A percentile compares a stretch with the other conserved stretches of the same genome.
Conservation (phyloP, 208 protist genomes). For the Spongospora subterranea region DNA sequence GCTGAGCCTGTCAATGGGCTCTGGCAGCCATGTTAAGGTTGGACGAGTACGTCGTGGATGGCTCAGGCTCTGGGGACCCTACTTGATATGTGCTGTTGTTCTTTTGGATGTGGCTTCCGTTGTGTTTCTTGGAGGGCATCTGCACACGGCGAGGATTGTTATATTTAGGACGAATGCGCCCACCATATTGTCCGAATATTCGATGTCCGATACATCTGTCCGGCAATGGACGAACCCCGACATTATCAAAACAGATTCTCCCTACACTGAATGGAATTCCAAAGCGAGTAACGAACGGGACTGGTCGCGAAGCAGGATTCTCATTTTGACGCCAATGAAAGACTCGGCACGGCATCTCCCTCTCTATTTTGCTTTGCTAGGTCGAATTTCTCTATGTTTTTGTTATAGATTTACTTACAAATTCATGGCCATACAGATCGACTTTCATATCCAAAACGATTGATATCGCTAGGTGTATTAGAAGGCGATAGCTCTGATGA, state of each 20-base stretch:
- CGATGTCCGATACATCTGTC: background rate
- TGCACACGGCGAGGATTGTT: background rate
- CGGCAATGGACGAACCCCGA: background rate
- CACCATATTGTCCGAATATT: background rate
- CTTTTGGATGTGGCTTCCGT: background rate
- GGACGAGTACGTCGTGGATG: too few relatives aligned
- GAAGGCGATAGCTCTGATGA: conserved; percentile 38
- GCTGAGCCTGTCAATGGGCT: too few relatives aligned
- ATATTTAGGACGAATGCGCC: background rate
- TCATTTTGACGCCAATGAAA: conserved; percentile 42
- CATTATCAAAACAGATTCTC: background rate
- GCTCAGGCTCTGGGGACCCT: too few relatives aligned
- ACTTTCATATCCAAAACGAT: conserved; percentile 27
- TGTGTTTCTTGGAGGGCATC: background rate
- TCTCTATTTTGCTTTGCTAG: background rate
- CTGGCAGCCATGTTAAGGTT: too few relatives aligned
- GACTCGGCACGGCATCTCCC: background rate
- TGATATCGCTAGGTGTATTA: conserved; percentile 28
- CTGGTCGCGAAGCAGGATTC: background rate
- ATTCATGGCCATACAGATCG: background rate
- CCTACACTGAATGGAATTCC: background rate
- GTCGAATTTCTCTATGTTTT: background rate
- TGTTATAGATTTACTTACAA: background rate
- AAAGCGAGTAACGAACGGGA: background rate
- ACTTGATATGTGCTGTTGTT: too few relatives aligned